These are phyloP conservation scores for Neonectria faginata DNA, from an alignment of 2,329 filamentous ascomycete genomes.

Conservation along the genomic window DNA sequence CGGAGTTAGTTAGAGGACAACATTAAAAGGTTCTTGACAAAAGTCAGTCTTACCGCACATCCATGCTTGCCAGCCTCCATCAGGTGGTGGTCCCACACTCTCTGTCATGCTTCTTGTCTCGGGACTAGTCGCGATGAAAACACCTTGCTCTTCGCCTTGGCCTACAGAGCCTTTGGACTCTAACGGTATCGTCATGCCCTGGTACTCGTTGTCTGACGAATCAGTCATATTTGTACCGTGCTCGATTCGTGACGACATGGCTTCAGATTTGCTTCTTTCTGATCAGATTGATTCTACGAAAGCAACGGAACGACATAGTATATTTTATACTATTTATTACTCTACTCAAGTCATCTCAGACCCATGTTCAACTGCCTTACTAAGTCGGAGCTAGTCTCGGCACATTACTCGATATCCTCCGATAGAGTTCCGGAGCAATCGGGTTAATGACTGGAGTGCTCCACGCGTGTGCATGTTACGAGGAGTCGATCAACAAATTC, in stretches of 20 bases:
- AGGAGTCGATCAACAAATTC: background rate
- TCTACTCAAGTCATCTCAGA: background rate
- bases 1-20: background rate
- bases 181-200: background rate
- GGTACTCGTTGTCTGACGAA: background rate
- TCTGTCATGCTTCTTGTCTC: background rate
- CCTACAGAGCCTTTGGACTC: background rate
- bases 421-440: background rate
- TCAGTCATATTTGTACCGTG: background rate
- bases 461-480: background rate
- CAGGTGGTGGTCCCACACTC: background rate
- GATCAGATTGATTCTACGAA: background rate
- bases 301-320: background rate
- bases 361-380: background rate
- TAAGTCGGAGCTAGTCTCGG: conserved; percentile 1
- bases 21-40: background rate
- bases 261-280: background rate
- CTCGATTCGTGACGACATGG: background rate
- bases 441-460: background rate
- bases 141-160: background rate
- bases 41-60: background rate
- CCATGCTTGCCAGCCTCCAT: background rate
- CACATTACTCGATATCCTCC: background rate
- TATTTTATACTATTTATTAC: background rate
- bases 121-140: background rate